These are phyloP conservation scores for Zalaria obscura DNA, from an alignment of 2,329 filamentous ascomycete genomes.

Conservation along the genomic window DNA sequence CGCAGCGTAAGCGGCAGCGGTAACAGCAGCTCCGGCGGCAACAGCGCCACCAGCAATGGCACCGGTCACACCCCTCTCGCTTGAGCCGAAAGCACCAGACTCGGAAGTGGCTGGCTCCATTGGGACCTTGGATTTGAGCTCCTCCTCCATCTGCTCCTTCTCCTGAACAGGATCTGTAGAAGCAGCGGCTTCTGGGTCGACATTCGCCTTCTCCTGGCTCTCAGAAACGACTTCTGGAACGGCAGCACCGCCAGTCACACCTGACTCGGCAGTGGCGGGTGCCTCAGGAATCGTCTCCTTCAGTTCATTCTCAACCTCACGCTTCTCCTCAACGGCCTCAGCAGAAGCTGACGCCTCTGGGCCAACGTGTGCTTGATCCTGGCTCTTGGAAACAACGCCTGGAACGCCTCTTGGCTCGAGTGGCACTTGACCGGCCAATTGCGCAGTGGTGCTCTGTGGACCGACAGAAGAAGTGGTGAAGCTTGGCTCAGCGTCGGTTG, in stretches of 20 bases:
- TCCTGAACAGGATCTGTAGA: conserved; percentile 37
- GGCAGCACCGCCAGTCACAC: conserved; percentile 44
- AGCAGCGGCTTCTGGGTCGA: conserved; percentile 51
- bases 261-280: conserved; percentile 10
- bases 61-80: conserved; percentile 20
- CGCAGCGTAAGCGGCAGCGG: conserved; percentile 19
- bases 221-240: conserved; percentile 54
- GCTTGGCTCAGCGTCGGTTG: conserved; percentile 22
- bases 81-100: conserved; percentile 19
- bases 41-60: conserved; percentile 30
- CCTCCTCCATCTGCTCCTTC: conserved; percentile 45
- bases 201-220: conserved; percentile 52
- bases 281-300: conserved; percentile 41
- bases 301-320: conserved; percentile 54
- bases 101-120: conserved; percentile 8
- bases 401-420: conserved; percentile 37
- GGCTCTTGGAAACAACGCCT: conserved; percentile 37
- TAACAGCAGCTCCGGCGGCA: conserved; percentile 20
- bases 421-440: conserved; percentile 30
- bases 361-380: conserved; percentile 46
- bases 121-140: conserved; percentile 39
- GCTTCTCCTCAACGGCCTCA: conserved; percentile 31
- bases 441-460: conserved; percentile 30
- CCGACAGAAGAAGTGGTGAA: conserved; percentile 27
- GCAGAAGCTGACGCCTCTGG: conserved; percentile 55